phyloP scores from a whole-genome alignment of 2,329 filamentous ascomycete genomes.

The Dryadomyces quercivorus region DNA sequence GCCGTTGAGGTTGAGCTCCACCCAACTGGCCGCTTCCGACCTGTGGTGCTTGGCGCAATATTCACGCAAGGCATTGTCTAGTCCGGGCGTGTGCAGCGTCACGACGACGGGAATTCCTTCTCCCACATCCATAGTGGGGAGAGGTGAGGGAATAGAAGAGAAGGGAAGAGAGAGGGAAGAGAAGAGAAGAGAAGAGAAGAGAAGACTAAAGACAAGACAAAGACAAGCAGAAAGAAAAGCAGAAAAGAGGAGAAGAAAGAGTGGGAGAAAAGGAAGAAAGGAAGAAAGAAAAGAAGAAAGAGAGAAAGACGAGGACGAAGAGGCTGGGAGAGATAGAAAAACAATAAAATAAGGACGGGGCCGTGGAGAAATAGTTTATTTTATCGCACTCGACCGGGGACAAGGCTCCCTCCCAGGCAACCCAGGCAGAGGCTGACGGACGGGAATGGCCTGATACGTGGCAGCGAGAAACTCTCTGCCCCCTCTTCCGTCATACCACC shows the following conservation, averaged over 20 bases:
- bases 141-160: not conserved
- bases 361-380: too few species aligned
- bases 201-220: not conserved
- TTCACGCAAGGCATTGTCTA: not conserved
- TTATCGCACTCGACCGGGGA: too few species aligned
- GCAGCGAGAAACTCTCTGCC: too few species aligned
- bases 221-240: not conserved
- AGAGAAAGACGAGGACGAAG: not conserved
- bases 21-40: not conserved
- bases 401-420: too few species aligned
- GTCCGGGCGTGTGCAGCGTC: not conserved
- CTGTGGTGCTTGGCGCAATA: not conserved
- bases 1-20: not conserved
- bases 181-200: not conserved
- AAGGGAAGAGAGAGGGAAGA: not conserved
- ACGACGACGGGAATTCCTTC: not conserved
- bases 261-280: not conserved
- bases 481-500: too few species aligned
- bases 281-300: not conserved
- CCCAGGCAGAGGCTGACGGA: too few species aligned
- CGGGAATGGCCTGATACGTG: too few species aligned
- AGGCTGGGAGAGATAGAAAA: too few species aligned
- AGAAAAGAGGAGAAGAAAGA: too few species aligned
- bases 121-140: not conserved
- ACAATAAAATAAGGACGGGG: too few species aligned